Percentiles rank a stretch among this genome's conserved stretches.
phyloP scores from a whole-genome alignment of 306 rosid species.

The Inga oerstediana region DNA sequence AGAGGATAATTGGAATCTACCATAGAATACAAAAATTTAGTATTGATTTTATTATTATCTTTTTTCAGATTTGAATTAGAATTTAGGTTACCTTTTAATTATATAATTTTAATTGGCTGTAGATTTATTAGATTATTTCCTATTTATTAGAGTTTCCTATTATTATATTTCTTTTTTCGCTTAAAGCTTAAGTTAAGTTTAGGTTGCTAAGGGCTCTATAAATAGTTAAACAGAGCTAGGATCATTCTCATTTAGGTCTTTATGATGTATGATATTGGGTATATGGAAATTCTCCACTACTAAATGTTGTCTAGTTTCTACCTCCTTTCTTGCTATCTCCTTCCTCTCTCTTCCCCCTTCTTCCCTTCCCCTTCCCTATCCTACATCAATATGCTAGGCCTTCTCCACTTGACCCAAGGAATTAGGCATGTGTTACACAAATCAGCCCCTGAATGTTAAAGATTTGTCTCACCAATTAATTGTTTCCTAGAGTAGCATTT shows the following conservation, averaged over 20 bases:
- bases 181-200: background rate
- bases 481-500: background rate
- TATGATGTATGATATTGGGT: background rate
- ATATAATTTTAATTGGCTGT: too few species aligned
- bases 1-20: background rate
- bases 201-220: background rate
- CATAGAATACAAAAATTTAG: background rate
- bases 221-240: background rate
- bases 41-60: background rate
- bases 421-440: background rate
- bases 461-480: background rate
- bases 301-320: background rate
- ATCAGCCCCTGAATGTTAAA: background rate
- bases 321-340: background rate
- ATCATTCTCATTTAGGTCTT: background rate
- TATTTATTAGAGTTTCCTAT: background rate
- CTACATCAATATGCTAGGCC: background rate
- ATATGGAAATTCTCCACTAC: background rate
- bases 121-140: too few species aligned
- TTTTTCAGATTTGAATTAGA: background rate
- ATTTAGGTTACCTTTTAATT: background rate
- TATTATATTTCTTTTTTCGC: background rate
- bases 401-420: background rate
- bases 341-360: background rate
- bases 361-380: background rate